phyloP scores from a whole-genome alignment of 2,329 filamentous ascomycete genomes.

The Verticillium nubilum region DNA sequence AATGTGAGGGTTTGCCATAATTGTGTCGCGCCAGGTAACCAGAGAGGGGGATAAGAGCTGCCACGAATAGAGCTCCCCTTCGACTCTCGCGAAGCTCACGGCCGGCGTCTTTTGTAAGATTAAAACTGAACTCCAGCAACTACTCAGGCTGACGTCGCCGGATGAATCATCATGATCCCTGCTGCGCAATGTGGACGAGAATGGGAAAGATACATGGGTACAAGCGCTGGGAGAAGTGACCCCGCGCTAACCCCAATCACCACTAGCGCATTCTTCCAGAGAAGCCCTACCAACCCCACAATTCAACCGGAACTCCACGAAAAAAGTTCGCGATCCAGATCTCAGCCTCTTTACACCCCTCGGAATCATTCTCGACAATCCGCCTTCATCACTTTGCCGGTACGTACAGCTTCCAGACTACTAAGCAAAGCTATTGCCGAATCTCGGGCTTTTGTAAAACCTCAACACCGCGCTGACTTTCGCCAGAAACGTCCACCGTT shows the following conservation, averaged over 20 bases:
- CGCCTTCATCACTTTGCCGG: slow-evolving; percentile 75
- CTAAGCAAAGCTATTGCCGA: not conserved
- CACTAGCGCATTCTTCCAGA: not conserved
- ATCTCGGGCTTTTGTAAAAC: not conserved
- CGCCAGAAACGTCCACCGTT: slow-evolving; percentile 53
- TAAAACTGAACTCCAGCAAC: not conserved
- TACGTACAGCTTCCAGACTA: not conserved
- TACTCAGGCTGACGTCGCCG: slow-evolving; percentile 20
- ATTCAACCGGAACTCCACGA: slow-evolving; percentile 7
- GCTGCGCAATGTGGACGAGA: not conserved
- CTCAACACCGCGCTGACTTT: not conserved
- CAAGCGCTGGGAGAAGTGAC: not conserved
- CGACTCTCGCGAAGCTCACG: not conserved
- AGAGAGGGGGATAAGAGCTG: not conserved
- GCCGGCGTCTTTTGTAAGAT: not conserved
- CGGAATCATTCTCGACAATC: not conserved
- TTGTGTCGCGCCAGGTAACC: not conserved
- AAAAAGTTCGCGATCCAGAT: slow-evolving; percentile 13
- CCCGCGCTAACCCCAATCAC: not conserved
- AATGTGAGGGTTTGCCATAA: slow-evolving; percentile 28
- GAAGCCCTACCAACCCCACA: slow-evolving; percentile 11
- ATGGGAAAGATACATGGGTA: not conserved
- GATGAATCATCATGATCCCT: slow-evolving; percentile 30
- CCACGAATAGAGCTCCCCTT: not conserved
- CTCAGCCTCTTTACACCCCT: not conserved